A percentile compares a stretch with the other conserved stretches of the same genome.
Conservation (phyloP, 805 yeast species). For the Kodamaea hsintzibuensis region DNA sequence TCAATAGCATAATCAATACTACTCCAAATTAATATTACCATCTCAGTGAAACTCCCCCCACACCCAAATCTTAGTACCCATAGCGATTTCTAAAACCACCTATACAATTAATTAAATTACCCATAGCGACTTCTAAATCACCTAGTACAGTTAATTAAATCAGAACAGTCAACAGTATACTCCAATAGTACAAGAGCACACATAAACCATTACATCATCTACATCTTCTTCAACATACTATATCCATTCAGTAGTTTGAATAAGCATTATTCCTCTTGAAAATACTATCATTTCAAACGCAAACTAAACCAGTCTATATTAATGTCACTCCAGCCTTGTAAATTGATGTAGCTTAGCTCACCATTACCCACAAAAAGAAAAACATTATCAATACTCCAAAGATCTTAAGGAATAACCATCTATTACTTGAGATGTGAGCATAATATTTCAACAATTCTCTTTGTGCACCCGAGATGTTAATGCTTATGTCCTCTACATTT, state of each 20-base stretch:
- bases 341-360: conserved; percentile 42
- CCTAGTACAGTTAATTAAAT: no score
- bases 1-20: no score
- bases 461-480: conserved; percentile 92
- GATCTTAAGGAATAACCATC: conserved; percentile 88
- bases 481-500: conserved; percentile 88
- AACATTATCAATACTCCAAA: conserved; percentile 83
- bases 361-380: conserved; percentile 76
- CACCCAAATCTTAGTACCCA: no score
- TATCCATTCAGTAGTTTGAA: no score
- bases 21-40: no score
- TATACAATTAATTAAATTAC: no score
- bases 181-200: no score
- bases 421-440: conserved; percentile 80
- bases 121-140: no score
- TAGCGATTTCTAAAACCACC: no score
- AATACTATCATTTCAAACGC: neutral
- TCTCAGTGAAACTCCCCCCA: no score
- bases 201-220: neutral
- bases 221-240: neutral
- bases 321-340: neutral
- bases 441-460: conserved; percentile 89
- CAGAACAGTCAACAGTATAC: no score
- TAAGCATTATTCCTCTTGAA: neutral
- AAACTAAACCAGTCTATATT: neutral